A percentile compares a stretch with the other conserved stretches of the same genome.
Conservation (phyloP, 257 asterid species). For the Schizonepeta tenuifolia region DNA sequence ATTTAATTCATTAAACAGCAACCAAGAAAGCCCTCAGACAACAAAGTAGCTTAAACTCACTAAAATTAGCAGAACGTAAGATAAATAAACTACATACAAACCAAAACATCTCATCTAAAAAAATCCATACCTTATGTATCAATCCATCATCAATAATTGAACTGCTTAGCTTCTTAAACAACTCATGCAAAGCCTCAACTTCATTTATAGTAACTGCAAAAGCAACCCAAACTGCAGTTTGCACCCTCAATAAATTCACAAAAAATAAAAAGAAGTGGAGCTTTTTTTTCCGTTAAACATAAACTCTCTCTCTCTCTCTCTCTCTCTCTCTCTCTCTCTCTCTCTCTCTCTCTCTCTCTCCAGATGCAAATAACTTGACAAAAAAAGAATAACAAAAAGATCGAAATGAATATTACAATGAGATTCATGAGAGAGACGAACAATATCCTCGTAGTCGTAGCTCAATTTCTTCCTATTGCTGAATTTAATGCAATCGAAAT, state of each 20-base stretch:
- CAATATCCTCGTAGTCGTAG: slow-evolving; percentile 41
- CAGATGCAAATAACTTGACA: too few relatives aligned
- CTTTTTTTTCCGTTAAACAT: too few relatives aligned
- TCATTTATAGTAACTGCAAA: slow-evolving; percentile 75
- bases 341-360: too few relatives aligned
- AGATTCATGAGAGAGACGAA: slow-evolving; percentile 63
- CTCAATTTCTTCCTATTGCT: slow-evolving; percentile 30
- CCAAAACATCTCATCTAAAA: not conserved
- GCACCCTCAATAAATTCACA: too few relatives aligned
- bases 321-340: too few relatives aligned
- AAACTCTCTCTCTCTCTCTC: too few relatives aligned
- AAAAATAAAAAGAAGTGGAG: too few relatives aligned
- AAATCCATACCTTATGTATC: slow-evolving; percentile 64
- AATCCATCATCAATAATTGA: slow-evolving; percentile 80
- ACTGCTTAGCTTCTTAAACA: slow-evolving; percentile 80
- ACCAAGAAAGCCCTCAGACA: not conserved
- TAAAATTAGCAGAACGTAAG: not conserved
- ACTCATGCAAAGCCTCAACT: slow-evolving; percentile 79
- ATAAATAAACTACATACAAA: not conserved
- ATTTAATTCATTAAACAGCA: not conserved
- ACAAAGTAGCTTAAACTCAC: not conserved
- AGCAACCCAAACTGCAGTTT: not conserved
- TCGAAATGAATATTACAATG: slow-evolving; percentile 41
- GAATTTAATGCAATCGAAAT: slow-evolving; percentile 26
- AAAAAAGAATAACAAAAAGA: too few relatives aligned